A percentile compares a stretch with the other conserved stretches of the same genome.
These are phyloP conservation scores for Lachnellula occidentalis DNA, from an alignment of 2,329 filamentous ascomycete species.

Conservation along the genomic window DNA sequence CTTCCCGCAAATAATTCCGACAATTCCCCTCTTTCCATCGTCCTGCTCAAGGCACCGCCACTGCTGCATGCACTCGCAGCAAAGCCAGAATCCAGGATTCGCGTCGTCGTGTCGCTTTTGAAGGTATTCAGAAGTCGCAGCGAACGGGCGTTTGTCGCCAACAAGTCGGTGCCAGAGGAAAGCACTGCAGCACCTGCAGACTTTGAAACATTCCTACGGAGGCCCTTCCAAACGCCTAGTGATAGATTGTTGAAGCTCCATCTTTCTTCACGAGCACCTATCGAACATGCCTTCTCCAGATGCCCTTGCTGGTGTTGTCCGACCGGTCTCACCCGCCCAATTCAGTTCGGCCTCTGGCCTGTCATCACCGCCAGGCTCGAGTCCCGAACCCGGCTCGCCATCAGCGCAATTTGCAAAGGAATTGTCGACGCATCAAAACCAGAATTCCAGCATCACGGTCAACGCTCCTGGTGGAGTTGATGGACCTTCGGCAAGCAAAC, in stretches of 20 bases:
- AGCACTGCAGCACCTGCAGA: background rate
- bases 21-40: conserved; percentile 6
- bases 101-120: conserved; percentile 20
- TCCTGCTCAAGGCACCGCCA: background rate
- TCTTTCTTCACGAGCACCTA: too few relatives aligned
- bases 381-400: conserved; percentile 46
- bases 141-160: conserved; percentile 11
- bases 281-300: background rate
- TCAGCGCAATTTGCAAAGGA: conserved; percentile 29
- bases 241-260: too few relatives aligned
- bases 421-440: conserved; percentile 8
- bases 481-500: conserved; percentile 17
- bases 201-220: conserved; percentile 1
- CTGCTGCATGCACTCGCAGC: conserved; percentile 5
- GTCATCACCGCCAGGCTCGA: conserved; percentile 46
- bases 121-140: conserved; percentile 27
- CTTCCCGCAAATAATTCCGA: conserved; percentile 11
- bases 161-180: background rate
- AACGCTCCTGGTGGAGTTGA: conserved; percentile 15
- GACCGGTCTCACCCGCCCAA: conserved; percentile 1
- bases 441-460: conserved; percentile 22
- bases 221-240: background rate
- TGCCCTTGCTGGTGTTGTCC: background rate
- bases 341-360: conserved; percentile 39
- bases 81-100: conserved; percentile 6